phyloP scores from a whole-genome alignment of 2,329 filamentous ascomycete species.

The Dendrostoma leiphaemia region DNA sequence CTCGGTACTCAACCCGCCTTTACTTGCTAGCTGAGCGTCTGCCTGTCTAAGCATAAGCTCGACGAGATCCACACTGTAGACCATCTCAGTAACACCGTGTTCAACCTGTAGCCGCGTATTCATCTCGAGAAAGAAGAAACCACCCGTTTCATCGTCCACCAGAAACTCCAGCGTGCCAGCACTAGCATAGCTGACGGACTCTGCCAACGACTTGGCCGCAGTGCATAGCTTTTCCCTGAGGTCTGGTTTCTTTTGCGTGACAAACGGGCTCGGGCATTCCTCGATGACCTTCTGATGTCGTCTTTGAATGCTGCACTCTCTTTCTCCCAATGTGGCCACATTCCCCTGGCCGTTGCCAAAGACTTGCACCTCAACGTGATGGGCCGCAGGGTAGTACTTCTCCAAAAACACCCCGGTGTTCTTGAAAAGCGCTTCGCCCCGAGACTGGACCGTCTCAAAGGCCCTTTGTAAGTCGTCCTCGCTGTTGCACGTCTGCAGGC shows the following conservation, averaged over 20 bases:
- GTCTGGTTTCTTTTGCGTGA: slow-evolving; percentile 27
- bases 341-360: slow-evolving; percentile 60
- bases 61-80: slow-evolving; percentile 72
- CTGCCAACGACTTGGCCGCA: slow-evolving; percentile 38
- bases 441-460: slow-evolving; percentile 52
- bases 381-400: slow-evolving; percentile 57
- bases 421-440: slow-evolving; percentile 58
- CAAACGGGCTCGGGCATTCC: slow-evolving; percentile 65
- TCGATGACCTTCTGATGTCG: slow-evolving; percentile 71
- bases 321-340: slow-evolving; percentile 60
- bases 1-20: slow-evolving; percentile 17
- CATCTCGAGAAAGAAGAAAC: slow-evolving; percentile 57
- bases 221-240: slow-evolving; percentile 7
- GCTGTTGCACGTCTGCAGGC: slow-evolving; percentile 52
- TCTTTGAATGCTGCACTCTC: slow-evolving; percentile 67
- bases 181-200: slow-evolving; percentile 41
- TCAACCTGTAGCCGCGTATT: slow-evolving; percentile 70
- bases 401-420: slow-evolving; percentile 63
- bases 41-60: slow-evolving; percentile 42
- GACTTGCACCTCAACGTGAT: slow-evolving; percentile 67
- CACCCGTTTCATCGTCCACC: slow-evolving; percentile 58
- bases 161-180: slow-evolving; percentile 47
- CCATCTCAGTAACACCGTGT: slow-evolving; percentile 76
- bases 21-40: slow-evolving; percentile 26
- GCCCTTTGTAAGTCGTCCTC: slow-evolving; percentile 50